Evolutionary conservation across 768 basidiomycete species (phyloP), one percentile per base, ranked within the genome.

Genomic region (Boletus sp.): DNA sequence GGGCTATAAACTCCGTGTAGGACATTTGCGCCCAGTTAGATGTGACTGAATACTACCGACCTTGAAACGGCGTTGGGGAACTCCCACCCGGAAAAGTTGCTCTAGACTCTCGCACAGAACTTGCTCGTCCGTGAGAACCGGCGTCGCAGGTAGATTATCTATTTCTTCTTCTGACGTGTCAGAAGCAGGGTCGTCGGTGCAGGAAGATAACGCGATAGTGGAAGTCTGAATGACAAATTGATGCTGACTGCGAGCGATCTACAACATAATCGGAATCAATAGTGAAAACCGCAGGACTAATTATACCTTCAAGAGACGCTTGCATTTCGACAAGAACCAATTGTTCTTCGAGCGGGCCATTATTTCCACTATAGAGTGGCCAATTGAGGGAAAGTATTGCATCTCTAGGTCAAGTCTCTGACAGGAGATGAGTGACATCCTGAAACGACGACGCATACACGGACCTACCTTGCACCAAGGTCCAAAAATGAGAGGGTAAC

Each of bases 401-500:
- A 67, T 65, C 71, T 92, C 89, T 11, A 73, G 54, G 54, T 83
- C 80, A 35, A 87, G 75, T 75, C 82, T 83, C 87, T 90, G 64
- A 47, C 36, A 30, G 42, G 55, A 32, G 36, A 17, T 48, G 17
- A 35, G 40, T 52, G 20, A 53, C 42, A 29, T 45, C 49, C 29
- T 40, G 48, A 56, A 24, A 47, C 51, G 30, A 32, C 37, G 48
- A 46, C 45, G 56, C 52, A 52, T 56, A 58, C 47, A 54, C 44
- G 51, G 41, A 67, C 70, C 53, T 74, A 86, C 89, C 76, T 79
- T 78, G 66, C 78, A 76, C 83, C 84, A 85, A 29, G 77, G 70
- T 3, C 90, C 90, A 67, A 92, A 92, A 54, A 91, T 81, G 39
- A 90, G 75, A 20, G 90, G 90, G 72, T 91, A 90, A 3, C 84